These are phyloP conservation scores for Phytophthora multivora DNA, from an alignment of 352 stramenopile species.

Conservation along the genomic window DNA sequence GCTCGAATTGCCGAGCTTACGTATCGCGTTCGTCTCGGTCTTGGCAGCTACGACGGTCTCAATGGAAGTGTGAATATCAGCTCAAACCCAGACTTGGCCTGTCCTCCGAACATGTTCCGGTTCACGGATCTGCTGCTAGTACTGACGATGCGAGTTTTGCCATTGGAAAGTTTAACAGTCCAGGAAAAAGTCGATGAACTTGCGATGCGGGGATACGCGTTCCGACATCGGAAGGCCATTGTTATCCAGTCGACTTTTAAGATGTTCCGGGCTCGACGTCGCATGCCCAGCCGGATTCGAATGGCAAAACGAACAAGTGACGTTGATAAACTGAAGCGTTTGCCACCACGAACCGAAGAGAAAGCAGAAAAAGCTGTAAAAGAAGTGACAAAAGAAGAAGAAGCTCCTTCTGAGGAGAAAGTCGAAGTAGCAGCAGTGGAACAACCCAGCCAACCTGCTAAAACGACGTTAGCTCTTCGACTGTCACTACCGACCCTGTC, in stretches of 20 bases:
- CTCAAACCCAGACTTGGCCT: conserved; percentile 24
- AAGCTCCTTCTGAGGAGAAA: conserved; percentile 2
- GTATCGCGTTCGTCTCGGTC: conserved; percentile 62
- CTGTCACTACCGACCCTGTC: conserved; percentile 1
- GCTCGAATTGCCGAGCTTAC: conserved; percentile 69
- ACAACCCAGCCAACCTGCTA: background rate
- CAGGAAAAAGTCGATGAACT: conserved; percentile 87
- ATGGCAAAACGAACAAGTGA: conserved; percentile 12
- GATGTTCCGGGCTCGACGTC: conserved; percentile 55
- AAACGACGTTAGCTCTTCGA: conserved; percentile 4
- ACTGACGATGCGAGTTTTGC: conserved; percentile 67
- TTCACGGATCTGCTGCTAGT: conserved; percentile 80
- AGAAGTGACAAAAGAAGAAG: background rate
- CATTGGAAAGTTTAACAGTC: conserved; percentile 72
- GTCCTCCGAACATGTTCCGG: conserved; percentile 68
- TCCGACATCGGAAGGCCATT: conserved; percentile 61
- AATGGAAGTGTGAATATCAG: conserved; percentile 23
- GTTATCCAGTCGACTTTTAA: conserved; percentile 68
- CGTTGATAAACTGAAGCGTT: conserved; percentile 7
- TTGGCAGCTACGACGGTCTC: conserved; percentile 54
- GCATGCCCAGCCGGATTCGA: conserved; percentile 18
- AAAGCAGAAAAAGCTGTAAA: background rate
- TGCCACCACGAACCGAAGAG: background rate
- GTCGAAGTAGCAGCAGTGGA: background rate
- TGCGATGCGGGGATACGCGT: conserved; percentile 70